Evolutionary conservation across 371 early-diverging fungal genomes (phyloP).

Genomic region (Quaeritorhiza haematococci): DNA sequence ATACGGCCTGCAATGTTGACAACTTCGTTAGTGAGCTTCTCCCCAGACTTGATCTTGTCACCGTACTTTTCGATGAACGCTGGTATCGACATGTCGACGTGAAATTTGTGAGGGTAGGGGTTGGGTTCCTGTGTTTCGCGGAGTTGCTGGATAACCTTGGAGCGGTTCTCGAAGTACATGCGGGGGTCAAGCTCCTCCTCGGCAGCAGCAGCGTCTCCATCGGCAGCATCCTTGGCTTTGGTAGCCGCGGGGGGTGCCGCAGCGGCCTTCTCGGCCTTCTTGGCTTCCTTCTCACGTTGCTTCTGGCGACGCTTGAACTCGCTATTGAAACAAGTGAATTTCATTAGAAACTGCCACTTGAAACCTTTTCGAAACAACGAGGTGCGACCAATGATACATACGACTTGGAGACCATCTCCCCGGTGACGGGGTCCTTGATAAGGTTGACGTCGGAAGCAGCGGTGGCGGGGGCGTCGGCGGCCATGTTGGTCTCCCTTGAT

Average conservation of each 20-base stretch:
- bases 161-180: conserved; percentile 96
- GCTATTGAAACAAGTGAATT: conserved; percentile 32
- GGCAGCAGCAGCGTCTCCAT: conserved; percentile 65
- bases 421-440: conserved; percentile 82
- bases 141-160: conserved; percentile 74
- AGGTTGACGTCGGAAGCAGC: conserved; percentile 45
- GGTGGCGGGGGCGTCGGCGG: no score
- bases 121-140: conserved; percentile 72
- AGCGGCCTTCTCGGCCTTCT: conserved; percentile 55
- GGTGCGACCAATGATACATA: conserved; percentile 30
- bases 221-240: conserved; percentile 47
- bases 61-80: conserved; percentile 88
- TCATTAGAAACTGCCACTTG: neutral
- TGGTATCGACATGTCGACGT: conserved; percentile 77
- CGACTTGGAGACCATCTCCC: conserved; percentile 94
- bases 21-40: no score
- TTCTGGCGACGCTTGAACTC: conserved; percentile 92
- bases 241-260: conserved; percentile 45
- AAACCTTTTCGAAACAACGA: neutral
- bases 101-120: conserved; percentile 98
- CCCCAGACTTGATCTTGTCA: conserved; percentile 62
- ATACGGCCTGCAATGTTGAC: conserved; percentile 72
- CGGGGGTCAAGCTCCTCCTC: conserved; percentile 85
- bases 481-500: neutral
- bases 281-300: conserved; percentile 65